phyloP scores from a whole-genome alignment of 352 stramenopile species.

The Globisporangium sylvaticum region DNA sequence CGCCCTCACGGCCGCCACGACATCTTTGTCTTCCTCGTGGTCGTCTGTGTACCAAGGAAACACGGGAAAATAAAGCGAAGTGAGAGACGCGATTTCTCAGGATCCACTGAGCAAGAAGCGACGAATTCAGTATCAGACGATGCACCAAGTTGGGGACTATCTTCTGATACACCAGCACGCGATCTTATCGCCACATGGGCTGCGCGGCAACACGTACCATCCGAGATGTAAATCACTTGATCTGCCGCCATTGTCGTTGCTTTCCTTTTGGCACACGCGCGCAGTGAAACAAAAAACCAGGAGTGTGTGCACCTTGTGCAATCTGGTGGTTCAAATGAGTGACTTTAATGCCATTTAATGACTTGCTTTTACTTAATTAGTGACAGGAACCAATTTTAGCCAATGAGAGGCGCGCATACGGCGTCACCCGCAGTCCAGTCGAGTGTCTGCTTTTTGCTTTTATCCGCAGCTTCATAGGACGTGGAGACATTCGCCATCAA shows the following conservation, averaged over 20 bases:
- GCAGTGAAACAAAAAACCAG: neutral
- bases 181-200: too few species aligned
- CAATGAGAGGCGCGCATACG: neutral
- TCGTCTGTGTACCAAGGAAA: constrained; percentile 3
- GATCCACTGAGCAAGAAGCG: neutral
- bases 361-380: neutral
- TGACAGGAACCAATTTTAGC: neutral
- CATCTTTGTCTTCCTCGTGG: constrained; percentile 1
- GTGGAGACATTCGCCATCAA: constrained; percentile 4
- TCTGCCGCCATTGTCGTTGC: constrained; percentile 12
- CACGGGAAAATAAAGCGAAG: neutral
- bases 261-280: neutral
- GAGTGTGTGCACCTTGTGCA: neutral
- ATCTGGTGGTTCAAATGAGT: neutral
- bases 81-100: neutral
- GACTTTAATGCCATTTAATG: neutral
- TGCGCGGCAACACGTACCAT: constrained; percentile 25
- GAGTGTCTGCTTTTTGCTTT: neutral
- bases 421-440: constrained; percentile 5
- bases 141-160: neutral
- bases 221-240: constrained; percentile 47
- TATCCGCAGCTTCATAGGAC: neutral
- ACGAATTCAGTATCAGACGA: neutral
- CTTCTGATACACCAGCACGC: neutral
- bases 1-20: neutral